Evolutionary conservation across 2,329 filamentous ascomycete genomes (phyloP).

Genomic region (Penicillium sp.): DNA sequence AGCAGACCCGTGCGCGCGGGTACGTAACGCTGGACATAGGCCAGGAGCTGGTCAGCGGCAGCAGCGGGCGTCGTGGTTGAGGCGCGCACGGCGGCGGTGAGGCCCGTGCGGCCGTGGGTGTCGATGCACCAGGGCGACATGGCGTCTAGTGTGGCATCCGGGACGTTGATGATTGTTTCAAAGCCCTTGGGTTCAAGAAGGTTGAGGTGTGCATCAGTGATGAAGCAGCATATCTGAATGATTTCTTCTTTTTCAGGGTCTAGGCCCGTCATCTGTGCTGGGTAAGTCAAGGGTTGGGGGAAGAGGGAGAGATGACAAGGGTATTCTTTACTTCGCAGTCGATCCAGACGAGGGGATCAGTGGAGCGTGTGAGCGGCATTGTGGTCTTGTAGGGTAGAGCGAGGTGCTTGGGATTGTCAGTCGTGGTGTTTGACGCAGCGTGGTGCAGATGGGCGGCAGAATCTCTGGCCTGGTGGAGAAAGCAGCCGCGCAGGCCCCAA

Average conservation of each 20-base stretch:
- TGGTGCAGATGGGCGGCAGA: slow-evolving; percentile 8
- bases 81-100: slow-evolving; percentile 71
- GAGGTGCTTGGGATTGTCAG: not conserved
- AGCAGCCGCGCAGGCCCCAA: slow-evolving; percentile 19
- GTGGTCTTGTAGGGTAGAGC: slow-evolving; percentile 6
- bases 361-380: slow-evolving; percentile 51
- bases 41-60: slow-evolving; percentile 70
- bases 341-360: slow-evolving; percentile 78
- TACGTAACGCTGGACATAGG: slow-evolving; percentile 72
- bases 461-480: slow-evolving; percentile 24
- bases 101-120: slow-evolving; percentile 76
- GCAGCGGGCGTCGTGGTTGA: slow-evolving; percentile 70
- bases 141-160: slow-evolving; percentile 64
- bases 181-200: slow-evolving; percentile 74
- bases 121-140: slow-evolving; percentile 90
- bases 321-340: slow-evolving; percentile 62
- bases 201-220: slow-evolving; percentile 77
- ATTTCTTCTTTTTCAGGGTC: slow-evolving; percentile 77
- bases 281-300: slow-evolving; percentile 1
- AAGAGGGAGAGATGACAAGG: not conserved
- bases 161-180: slow-evolving; percentile 74
- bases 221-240: slow-evolving; percentile 86
- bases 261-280: slow-evolving; percentile 82
- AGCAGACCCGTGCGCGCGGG: slow-evolving; percentile 69
- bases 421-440: not conserved